Base-by-base conservation (phyloP, 2,329 filamentous ascomycete genomes). In the Albifimbria verrucaria region DNA sequence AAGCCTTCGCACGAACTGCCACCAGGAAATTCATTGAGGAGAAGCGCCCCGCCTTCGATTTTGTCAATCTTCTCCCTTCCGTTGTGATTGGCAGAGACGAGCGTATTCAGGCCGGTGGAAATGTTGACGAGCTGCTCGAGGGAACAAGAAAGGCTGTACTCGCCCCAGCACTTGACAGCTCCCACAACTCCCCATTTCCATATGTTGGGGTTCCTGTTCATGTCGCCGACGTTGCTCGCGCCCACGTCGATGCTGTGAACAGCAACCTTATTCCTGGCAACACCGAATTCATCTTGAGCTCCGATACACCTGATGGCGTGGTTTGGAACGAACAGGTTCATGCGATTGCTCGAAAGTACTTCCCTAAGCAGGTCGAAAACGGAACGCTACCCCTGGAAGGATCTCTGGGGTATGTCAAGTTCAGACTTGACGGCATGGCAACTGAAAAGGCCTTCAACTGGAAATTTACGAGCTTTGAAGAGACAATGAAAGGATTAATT, bases 171-270 rank as follows among this genome's bases (percentile, higher is more conserved):
- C 22, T 56, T 17, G 54, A 54, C 23, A 44, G 43, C 21, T 45
- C 49, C 4, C 49, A 43, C 1, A 56, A 49, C 18, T 54, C 49
- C 3, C n/a, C 56, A 15, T 56, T 56, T 41, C 54, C 56, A 4
- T 58, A 49, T 24, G 56, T 58, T 5, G 56, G 56, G 6, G 52
- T 49, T 11, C 52, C 56, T 10, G 56, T 58, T 1, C 52, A 57
- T 43, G 55, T 58, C 9, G 50, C 50, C 2, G 56, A 58, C 18
- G 55, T 58, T 21, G 56, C 56, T 5, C 52, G 50, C 21, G 56
- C 56, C 2, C 55, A 55, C 21, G 47, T 58, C n/a, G 56, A 58
- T 15, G 55, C 56, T 3, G 51, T 53, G 4, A 44, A 56, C n/a
- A 36, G 20, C 11, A 17, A 25, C 12, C 54, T 41, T 5, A 28